These are phyloP conservation scores for Termitomyces sp. DNA, from an alignment of 768 basidiomycete species.

Conservation along the genomic window DNA sequence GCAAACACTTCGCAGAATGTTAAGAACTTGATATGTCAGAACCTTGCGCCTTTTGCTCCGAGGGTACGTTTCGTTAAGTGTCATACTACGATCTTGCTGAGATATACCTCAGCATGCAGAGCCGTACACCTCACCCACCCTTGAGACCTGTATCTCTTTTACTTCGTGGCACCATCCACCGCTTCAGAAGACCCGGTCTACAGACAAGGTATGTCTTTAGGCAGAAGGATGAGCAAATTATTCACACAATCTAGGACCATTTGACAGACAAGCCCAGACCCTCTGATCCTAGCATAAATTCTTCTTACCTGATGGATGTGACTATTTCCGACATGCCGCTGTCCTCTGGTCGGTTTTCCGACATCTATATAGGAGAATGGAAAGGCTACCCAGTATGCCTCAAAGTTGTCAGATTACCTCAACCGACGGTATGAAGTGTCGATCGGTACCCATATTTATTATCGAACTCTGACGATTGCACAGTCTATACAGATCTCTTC, in stretches of 20 bases:
- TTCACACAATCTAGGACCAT: background rate
- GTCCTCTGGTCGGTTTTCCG: background rate
- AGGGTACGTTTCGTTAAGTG: background rate
- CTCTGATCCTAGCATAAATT: background rate
- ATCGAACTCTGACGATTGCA: background rate
- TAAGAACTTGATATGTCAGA: background rate
- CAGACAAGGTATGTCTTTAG: background rate
- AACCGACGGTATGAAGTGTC: background rate
- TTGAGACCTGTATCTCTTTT: background rate
- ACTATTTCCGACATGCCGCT: background rate
- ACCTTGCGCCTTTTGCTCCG: background rate
- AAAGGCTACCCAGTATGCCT: background rate
- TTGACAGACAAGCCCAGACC: background rate
- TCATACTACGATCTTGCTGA: background rate
- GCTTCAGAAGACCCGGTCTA: background rate
- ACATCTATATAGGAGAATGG: slow-evolving; percentile 3
- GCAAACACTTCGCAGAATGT: background rate
- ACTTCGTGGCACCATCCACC: background rate
- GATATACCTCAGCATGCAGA: background rate
- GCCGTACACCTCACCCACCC: no score
- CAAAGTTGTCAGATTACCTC: background rate
- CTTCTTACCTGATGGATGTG: background rate
- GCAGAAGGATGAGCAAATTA: background rate
- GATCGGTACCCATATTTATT: background rate
- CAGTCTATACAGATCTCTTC: background rate